Base-by-base conservation (phyloP, 306 rosid species). In the Trichosanthes truncata region DNA sequence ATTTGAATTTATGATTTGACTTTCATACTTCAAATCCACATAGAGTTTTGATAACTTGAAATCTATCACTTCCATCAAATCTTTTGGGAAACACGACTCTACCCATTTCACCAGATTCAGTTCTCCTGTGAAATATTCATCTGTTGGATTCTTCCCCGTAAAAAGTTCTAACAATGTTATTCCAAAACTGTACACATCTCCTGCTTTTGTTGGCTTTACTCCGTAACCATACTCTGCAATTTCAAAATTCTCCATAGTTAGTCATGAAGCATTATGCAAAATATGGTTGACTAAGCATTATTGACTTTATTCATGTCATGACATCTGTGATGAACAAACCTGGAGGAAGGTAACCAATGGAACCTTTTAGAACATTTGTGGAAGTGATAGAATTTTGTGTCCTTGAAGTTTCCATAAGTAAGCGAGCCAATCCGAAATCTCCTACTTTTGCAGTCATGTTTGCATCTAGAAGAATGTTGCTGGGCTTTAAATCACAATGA, bases 291-390 rank as follows among this genome's bases (percentile, higher is more conserved):
- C 20, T 49, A 13, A 49, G 33, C 6, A 9, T 23, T 1, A 29
- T 29, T 29, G 33, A 46, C 0, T 40, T 55, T 55, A 55, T 55
- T 55, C 61, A 1, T 18, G 1, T 3, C 12, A 20, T 49, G 61
- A 21, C 61, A 20, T n/a, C 10, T 55, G 61, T 29, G 33, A n/a
- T 55, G 25, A 18, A 53, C 89, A 40, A 29, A 92, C 97, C 97
- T 87, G 93, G 97, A 45, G 97, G 93, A 74, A 89, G 88, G 83
- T 90, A 92, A 13, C 96, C 97, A 1, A 92, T 85, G 59, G 97
- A 89, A 36, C 97, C 97, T 67, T 79, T 86, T 5, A 92, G 86
- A 63, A 77, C 85, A 82, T 84, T 80, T 43, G 87, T 82, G 48
- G 91, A 88, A 84, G 87, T 88, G 6, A 87, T 49, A 18, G 55